A percentile compares a stretch with the other conserved stretches of the same genome.
These are phyloP conservation scores for Paraphysoderma sedebokerense DNA, from an alignment of 371 early-diverging fungal genomes.

Conservation along the genomic window DNA sequence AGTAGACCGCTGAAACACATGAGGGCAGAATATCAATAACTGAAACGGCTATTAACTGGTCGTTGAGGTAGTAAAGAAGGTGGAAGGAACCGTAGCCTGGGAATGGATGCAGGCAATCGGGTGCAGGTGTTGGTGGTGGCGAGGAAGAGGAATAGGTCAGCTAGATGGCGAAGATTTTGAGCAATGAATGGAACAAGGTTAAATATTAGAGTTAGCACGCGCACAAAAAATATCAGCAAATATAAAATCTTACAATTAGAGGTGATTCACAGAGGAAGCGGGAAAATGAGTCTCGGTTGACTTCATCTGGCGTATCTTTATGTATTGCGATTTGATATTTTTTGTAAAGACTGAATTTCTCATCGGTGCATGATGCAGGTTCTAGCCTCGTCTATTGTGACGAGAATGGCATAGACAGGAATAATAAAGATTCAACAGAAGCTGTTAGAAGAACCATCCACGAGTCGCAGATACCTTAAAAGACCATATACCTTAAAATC, in stretches of 20 bases:
- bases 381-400: conserved; percentile 16
- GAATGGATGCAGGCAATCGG: not conserved
- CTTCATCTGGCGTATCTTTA: conserved; percentile 37
- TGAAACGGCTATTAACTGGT: conserved; percentile 59
- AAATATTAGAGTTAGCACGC: not conserved
- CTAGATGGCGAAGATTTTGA: not conserved
- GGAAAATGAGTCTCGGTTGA: conserved; percentile 29
- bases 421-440: too few relatives aligned
- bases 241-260: conserved; percentile 20
- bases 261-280: conserved; percentile 66
- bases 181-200: not conserved
- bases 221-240: not conserved
- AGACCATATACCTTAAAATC: too few relatives aligned
- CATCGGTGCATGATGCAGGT: conserved; percentile 44
- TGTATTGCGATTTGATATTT: conserved; percentile 70
- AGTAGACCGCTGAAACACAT: conserved; percentile 84
- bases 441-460: too few relatives aligned
- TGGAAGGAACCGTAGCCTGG: conserved; percentile 65
- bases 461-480: too few relatives aligned
- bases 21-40: conserved; percentile 78
- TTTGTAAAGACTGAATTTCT: conserved; percentile 50
- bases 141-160: not conserved
- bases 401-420: too few relatives aligned
- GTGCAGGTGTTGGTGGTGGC: not conserved
- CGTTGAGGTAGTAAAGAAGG: conserved; percentile 64